Base-by-base conservation (phyloP, 257 asterid genomes). In the Plantago elongata region DNA sequence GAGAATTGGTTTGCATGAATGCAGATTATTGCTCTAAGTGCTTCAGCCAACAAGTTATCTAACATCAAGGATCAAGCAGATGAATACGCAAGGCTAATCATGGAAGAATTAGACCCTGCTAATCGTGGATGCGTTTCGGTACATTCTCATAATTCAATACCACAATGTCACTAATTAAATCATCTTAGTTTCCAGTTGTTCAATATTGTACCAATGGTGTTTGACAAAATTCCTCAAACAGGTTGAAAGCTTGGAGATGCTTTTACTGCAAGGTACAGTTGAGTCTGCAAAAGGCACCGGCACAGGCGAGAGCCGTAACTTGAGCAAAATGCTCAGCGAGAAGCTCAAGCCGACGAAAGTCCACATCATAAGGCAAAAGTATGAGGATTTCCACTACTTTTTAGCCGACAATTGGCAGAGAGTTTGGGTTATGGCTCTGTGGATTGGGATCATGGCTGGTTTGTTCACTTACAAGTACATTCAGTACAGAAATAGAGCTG, bases 361-460 rank as follows among this genome's bases (percentile, higher is more conserved):
- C 14, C 69, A 73, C 60, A 63, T 71, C 8, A 1, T 92, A 11
- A 71, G 62, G 73, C 74, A 93, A 62, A 70, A 79, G 78, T 92
- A 68, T 51, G 61, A 76, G 42, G 84, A 72, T 37, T 71, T 77
- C 8, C 79, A 69, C 70, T 92, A 92, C 79, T 89, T 89, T 47
- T 13, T 89, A 11, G 29, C 37, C 9, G 99, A 92, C 65, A 89
- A 92, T 47, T 92, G 99, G 99, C 96, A 87, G 44, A 83, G 99
- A 65, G 84, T 80, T 45, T 92, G 99, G 99, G 95, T 92, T 42
- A 61, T 92, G 79, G 82, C 78, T 2, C 42, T 92, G 29, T 92
- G 99, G 99, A 80, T 87, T 58, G 95, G 94, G 34, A 46, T 79
- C 3, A 92, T 89, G 99, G 97, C 88, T 11, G 95, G 83, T 13